A percentile compares a stretch with the other conserved stretches of the same genome.
Evolutionary conservation across 306 rosid genomes (phyloP).

Genomic region (Corylus avellana): DNA sequence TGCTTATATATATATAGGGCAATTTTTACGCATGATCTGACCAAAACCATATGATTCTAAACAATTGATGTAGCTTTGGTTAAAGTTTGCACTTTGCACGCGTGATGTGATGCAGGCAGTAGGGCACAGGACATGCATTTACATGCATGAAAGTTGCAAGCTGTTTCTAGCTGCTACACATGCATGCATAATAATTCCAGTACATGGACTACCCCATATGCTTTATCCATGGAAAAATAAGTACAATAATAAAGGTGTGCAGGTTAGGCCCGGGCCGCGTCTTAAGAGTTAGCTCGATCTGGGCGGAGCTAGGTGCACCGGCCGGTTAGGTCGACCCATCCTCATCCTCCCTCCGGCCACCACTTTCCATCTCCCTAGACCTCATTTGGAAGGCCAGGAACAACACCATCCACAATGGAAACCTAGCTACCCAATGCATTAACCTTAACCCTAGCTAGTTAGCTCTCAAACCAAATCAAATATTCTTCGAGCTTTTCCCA

Average conservation of each 20-base stretch:
- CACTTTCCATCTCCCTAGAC: too few relatives aligned
- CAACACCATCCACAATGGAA: too few relatives aligned
- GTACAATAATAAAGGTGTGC: not conserved
- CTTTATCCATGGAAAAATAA: not conserved
- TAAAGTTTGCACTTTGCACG: not conserved
- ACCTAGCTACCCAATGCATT: too few relatives aligned
- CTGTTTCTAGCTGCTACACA: not conserved
- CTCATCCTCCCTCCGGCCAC: too few relatives aligned
- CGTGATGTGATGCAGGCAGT: constrained; percentile 1
- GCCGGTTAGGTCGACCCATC: too few relatives aligned
- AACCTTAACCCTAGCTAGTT: too few relatives aligned
- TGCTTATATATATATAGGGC: not conserved
- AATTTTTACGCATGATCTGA: not conserved
- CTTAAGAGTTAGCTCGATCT: too few relatives aligned
- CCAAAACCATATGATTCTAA: not conserved
- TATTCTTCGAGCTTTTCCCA: too few relatives aligned
- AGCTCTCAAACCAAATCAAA: too few relatives aligned
- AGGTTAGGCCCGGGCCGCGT: too few relatives aligned
- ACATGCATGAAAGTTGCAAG: not conserved
- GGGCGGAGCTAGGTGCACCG: too few relatives aligned
- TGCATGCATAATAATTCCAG: constrained; percentile 1
- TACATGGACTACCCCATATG: not conserved
- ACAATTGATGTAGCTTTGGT: not conserved
- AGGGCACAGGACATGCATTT: not conserved
- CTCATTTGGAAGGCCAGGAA: too few relatives aligned